Evolutionary conservation across 2,329 filamentous ascomycete genomes (phyloP).

Genomic region (Aspergillus costaricaensis): DNA sequence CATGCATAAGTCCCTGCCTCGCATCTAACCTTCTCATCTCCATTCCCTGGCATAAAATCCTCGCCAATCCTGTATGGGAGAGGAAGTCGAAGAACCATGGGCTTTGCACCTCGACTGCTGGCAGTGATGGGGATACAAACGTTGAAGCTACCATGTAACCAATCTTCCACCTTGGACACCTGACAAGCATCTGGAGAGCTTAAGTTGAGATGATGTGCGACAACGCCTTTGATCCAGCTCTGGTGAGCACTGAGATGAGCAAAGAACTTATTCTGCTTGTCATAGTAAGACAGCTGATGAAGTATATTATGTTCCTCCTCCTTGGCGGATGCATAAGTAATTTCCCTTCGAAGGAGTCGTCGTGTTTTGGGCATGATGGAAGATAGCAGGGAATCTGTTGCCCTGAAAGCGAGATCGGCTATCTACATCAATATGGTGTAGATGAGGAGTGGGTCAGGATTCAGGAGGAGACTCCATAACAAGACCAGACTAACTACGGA

Average conservation of each 20-base stretch:
- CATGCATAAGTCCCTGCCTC: constrained; percentile 33
- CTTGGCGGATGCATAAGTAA: constrained; percentile 25
- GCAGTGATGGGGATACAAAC: background rate
- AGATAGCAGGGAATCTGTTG: background rate
- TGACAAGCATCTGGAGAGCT: constrained; percentile 12
- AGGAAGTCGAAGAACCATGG: constrained; percentile 25
- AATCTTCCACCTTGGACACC: too few relatives aligned
- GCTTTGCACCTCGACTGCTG: background rate
- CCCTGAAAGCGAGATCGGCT: background rate
- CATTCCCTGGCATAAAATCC: constrained; percentile 23
- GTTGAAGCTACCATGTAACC: constrained; percentile 26
- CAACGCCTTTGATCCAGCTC: constrained; percentile 27
- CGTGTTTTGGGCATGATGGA: background rate
- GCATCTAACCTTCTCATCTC: constrained; percentile 31
- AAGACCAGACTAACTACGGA: too few relatives aligned
- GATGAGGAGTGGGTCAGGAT: too few relatives aligned
- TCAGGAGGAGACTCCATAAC: too few relatives aligned
- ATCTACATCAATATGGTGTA: too few relatives aligned
- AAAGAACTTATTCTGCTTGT: constrained; percentile 25
- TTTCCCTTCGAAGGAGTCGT: constrained; percentile 19
- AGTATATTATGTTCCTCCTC: constrained; percentile 27
- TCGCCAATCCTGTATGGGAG: constrained; percentile 30
- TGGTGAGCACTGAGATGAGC: constrained; percentile 17
- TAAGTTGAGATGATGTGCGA: constrained; percentile 31
- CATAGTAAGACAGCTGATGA: constrained; percentile 20